Conservation (phyloP, 495 filamentous ascomycete genomes). For the Neurospora africana region DNA sequence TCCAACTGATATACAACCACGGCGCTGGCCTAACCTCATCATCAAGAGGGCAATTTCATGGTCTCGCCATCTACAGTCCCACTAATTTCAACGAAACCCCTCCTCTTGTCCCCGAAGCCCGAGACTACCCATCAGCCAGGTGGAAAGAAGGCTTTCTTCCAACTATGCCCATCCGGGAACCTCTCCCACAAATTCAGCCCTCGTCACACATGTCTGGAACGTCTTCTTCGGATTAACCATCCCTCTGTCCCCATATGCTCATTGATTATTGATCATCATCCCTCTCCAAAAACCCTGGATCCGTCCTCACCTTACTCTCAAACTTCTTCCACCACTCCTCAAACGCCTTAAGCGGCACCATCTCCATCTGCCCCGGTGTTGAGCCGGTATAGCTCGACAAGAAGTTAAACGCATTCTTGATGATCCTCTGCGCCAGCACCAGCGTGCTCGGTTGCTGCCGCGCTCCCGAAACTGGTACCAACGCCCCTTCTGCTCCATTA, state of each 20-base stretch:
- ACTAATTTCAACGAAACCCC: too few relatives aligned
- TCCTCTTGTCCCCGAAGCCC: too few relatives aligned
- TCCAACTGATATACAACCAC: neutral
- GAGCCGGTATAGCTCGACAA: slow-evolving; percentile 68
- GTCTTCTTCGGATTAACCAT: neutral
- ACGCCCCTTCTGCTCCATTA: slow-evolving; percentile 14
- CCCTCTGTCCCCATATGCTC: neutral
- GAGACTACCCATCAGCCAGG: neutral
- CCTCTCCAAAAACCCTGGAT: slow-evolving; percentile 84
- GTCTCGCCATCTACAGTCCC: too few relatives aligned
- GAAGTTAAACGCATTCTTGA: slow-evolving; percentile 96
- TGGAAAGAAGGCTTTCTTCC: too few relatives aligned
- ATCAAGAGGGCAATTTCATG: too few relatives aligned
- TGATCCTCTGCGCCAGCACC: slow-evolving; percentile 81
- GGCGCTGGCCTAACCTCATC: too few relatives aligned
- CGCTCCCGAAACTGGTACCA: slow-evolving; percentile 4
- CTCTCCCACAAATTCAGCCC: too few relatives aligned
- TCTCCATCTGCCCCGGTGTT: slow-evolving; percentile 50
- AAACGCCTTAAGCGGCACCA: slow-evolving; percentile 83
- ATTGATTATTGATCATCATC: slow-evolving; percentile 29
- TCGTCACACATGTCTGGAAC: too few relatives aligned
- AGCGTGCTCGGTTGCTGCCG: slow-evolving; percentile 47
- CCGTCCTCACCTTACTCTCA: slow-evolving; percentile 72
- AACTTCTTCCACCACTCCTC: slow-evolving; percentile 98
- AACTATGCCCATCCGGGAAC: too few relatives aligned